Evolutionary conservation across 2,329 filamentous ascomycete genomes (phyloP).

Genomic region (Metarhizium album): DNA sequence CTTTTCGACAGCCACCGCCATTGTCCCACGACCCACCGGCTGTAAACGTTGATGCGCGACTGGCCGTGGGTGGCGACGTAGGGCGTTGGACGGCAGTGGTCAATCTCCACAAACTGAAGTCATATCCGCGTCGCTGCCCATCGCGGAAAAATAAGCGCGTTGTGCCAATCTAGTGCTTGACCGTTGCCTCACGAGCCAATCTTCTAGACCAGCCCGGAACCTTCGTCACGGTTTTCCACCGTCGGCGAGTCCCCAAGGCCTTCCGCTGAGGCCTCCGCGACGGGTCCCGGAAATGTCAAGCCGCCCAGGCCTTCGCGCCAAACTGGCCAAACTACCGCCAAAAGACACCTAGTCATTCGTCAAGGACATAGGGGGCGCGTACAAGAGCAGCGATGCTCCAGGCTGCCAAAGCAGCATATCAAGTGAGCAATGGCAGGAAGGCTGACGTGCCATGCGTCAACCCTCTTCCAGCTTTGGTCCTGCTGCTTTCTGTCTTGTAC

Average conservation of each 20-base stretch:
- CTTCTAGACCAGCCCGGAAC: background rate
- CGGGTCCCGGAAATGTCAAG: no score
- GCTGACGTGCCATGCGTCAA: background rate
- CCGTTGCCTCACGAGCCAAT: constrained; percentile 1
- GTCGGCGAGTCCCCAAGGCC: background rate
- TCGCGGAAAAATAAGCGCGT: constrained; percentile 8
- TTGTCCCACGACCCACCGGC: constrained; percentile 10
- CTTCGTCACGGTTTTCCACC: background rate
- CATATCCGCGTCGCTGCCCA: constrained; percentile 3
- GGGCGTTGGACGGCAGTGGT: constrained; percentile 2
- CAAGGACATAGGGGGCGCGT: background rate
- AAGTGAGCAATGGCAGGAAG: background rate
- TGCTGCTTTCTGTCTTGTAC: background rate
- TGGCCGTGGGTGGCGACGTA: constrained; percentile 7
- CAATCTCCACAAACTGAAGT: constrained; percentile 12
- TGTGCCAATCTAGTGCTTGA: background rate
- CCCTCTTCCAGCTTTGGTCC: background rate
- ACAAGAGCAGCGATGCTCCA: background rate
- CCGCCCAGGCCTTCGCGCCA: background rate
- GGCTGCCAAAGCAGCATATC: background rate
- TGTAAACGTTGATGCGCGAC: constrained; percentile 7
- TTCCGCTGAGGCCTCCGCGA: background rate
- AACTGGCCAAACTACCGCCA: background rate
- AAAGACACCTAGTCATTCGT: background rate
- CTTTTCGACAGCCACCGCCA: constrained; percentile 8